Conservation (phyloP, 2,329 filamentous ascomycete species). For the Biscogniauxia mediterranea region DNA sequence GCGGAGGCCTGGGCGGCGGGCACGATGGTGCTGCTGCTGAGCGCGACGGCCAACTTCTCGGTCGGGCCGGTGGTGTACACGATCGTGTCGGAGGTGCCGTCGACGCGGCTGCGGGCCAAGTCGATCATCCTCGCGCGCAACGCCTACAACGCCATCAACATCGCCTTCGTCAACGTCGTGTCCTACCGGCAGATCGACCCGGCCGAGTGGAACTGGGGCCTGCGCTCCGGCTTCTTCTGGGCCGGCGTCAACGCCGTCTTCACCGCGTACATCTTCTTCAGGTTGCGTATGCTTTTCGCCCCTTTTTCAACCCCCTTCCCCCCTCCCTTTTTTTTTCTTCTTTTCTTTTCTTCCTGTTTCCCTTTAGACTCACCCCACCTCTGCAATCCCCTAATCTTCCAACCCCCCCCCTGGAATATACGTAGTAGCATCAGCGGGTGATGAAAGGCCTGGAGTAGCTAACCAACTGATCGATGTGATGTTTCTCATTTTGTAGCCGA, state of each 20-base stretch:
- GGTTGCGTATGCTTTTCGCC: slow-evolving; percentile 39
- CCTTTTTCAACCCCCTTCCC: slow-evolving; percentile 19
- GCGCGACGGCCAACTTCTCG: slow-evolving; percentile 43
- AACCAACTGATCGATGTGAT: slow-evolving; percentile 1
- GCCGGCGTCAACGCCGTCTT: slow-evolving; percentile 39
- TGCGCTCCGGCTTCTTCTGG: slow-evolving; percentile 39
- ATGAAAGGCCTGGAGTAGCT: not conserved
- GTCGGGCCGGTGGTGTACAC: slow-evolving; percentile 47
- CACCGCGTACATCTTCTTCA: slow-evolving; percentile 43
- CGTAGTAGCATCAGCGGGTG: no score
- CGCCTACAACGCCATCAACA: slow-evolving; percentile 43
- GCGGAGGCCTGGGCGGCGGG: slow-evolving; percentile 43
- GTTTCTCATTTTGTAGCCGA: slow-evolving; percentile 18
- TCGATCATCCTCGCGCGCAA: slow-evolving; percentile 45
- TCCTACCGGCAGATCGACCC: slow-evolving; percentile 39
- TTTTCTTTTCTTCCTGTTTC: not conserved
- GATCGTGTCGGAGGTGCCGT: slow-evolving; percentile 47
- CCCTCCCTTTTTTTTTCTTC: not conserved
- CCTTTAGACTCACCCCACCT: no score
- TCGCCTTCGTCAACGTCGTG: slow-evolving; percentile 38
- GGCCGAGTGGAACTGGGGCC: slow-evolving; percentile 37
- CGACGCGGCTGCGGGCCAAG: slow-evolving; percentile 43
- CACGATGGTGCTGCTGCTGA: slow-evolving; percentile 42
- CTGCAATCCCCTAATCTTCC: no score
- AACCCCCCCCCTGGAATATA: no score